Conservation (phyloP, 345 rosid species). For the Eucalyptus decipiens region DNA sequence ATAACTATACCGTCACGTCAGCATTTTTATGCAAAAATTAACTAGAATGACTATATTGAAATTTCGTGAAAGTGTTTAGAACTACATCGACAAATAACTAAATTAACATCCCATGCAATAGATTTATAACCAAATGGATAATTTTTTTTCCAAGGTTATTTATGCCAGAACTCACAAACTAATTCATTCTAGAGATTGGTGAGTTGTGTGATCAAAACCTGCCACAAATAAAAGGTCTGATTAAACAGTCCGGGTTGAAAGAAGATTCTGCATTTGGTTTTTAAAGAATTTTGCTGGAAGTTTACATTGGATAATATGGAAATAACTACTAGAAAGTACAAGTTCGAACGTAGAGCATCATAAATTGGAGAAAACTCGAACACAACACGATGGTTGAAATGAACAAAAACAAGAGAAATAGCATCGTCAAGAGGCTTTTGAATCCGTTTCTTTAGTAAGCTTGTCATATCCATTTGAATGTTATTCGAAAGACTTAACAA, state of each 20-base stretch:
- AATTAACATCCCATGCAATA: too few species aligned
- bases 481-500: neutral
- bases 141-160: neutral
- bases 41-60: fast-evolving
- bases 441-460: neutral
- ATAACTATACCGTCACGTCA: fast-evolving
- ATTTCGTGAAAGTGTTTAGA: neutral
- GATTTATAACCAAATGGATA: neutral
- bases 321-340: too few species aligned
- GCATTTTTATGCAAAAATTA: neutral
- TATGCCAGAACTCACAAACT: neutral
- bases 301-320: neutral
- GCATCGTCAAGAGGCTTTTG: neutral
- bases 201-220: neutral
- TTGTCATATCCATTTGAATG: neutral
- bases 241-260: neutral
- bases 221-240: neutral
- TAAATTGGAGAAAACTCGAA: neutral
- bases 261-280: neutral
- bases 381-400: neutral
- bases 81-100: too few species aligned
- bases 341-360: neutral
- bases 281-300: too few species aligned
- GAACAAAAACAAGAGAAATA: neutral
- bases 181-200: neutral